Evolutionary conservation across 106 monocot species (phyloP).

Genomic region (Acorus calamus): DNA sequence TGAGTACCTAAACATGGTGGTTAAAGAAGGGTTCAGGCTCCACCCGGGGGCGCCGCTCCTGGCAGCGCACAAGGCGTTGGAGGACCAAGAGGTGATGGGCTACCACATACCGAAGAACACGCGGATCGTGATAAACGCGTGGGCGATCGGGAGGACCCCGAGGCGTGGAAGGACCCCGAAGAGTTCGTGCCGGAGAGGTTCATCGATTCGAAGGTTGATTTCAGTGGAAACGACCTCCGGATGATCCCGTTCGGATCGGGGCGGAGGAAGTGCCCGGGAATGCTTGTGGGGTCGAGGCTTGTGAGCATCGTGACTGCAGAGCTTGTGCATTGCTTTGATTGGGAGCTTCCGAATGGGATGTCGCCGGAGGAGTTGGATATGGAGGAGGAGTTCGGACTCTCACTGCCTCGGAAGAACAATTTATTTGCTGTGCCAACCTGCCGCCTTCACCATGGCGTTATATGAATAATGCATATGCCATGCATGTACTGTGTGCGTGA

Average conservation of each 20-base stretch:
- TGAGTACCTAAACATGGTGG: constrained; percentile 42
- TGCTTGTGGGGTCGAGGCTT: constrained; percentile 28
- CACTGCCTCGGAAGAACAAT: constrained; percentile 23
- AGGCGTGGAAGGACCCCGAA: constrained; percentile 34
- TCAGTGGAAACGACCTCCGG: constrained; percentile 43
- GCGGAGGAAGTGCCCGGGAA: constrained; percentile 36
- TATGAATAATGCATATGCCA: too few relatives aligned
- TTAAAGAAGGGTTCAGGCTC: constrained; percentile 55
- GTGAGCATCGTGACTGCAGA: constrained; percentile 22
- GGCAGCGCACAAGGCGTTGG: constrained; percentile 30
- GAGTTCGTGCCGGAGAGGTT: constrained; percentile 57
- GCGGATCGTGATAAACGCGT: constrained; percentile 17
- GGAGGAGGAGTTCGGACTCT: constrained; percentile 57
- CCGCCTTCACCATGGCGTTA: constrained; percentile 4
- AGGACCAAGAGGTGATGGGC: constrained; percentile 25
- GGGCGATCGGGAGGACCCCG: constrained; percentile 22
- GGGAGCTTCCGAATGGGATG: constrained; percentile 32
- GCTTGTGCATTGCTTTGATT: constrained; percentile 29
- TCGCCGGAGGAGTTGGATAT: constrained; percentile 30
- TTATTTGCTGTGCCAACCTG: constrained; percentile 19
- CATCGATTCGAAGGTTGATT: constrained; percentile 31
- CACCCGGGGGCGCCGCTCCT: constrained; percentile 60
- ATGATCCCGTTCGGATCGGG: constrained; percentile 43
- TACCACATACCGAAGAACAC: constrained; percentile 32
- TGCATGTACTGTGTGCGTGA: too few relatives aligned